Percentiles rank a stretch among this genome's conserved stretches.
Conservation (phyloP, 345 rosid genomes). For the Lepidium aucheri region DNA sequence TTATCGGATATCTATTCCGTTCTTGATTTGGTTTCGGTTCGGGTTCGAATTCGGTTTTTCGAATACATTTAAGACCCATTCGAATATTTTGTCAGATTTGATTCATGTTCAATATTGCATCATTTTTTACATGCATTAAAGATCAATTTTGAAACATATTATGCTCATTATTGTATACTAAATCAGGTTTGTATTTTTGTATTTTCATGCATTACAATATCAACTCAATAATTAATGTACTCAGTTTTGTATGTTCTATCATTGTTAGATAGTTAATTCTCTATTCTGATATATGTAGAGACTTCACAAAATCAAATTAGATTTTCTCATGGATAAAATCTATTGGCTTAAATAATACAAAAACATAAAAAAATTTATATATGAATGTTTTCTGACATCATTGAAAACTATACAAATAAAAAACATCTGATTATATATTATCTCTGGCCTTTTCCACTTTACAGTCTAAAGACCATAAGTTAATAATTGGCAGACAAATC, state of each 20-base stretch:
- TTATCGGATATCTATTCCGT: no score
- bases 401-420: conserved; percentile 6
- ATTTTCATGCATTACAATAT: background rate
- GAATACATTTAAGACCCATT: no score
- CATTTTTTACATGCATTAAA: no score
- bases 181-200: background rate
- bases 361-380: background rate
- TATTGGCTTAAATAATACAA: background rate
- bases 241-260: background rate
- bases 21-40: no score
- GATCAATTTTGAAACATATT: no score
- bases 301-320: background rate
- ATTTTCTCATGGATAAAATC: background rate
- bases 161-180: background rate
- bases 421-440: background rate
- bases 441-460: conserved; percentile 13
- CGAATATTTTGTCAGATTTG: no score
- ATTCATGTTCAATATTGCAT: no score
- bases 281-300: background rate
- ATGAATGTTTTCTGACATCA: background rate
- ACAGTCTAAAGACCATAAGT: conserved; percentile 15
- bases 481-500: conserved; percentile 27
- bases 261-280: background rate
- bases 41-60: no score
- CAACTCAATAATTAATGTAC: background rate